Evolutionary conservation across 768 basidiomycete genomes (phyloP).

Genomic region (Psilocybe subaeruginosa): DNA sequence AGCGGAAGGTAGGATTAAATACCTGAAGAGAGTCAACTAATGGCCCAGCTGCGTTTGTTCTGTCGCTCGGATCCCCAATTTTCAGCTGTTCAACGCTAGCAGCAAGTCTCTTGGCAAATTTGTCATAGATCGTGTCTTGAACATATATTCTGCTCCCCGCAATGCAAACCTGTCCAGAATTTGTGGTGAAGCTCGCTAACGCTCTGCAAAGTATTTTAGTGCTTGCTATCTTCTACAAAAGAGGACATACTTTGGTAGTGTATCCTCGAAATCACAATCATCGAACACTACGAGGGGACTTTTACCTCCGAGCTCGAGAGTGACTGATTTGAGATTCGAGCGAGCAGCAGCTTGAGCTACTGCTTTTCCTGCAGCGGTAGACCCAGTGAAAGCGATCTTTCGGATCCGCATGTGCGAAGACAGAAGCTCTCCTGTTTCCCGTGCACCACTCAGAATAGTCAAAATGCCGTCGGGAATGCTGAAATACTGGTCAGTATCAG

Average conservation of each 20-base stretch:
- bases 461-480: neutral
- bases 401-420: slow-evolving; percentile 61
- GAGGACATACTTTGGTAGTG: slow-evolving; percentile 35
- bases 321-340: slow-evolving; percentile 74
- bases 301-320: slow-evolving; percentile 77
- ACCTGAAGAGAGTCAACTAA: slow-evolving; percentile 5
- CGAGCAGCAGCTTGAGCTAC: slow-evolving; percentile 70
- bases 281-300: slow-evolving; percentile 63
- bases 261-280: slow-evolving; percentile 61
- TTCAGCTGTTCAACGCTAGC: neutral
- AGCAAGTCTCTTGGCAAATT: neutral
- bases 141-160: slow-evolving; percentile 10
- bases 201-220: neutral
- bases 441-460: slow-evolving; percentile 15
- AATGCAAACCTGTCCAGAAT: slow-evolving; percentile 9
- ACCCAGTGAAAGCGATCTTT: slow-evolving; percentile 80
- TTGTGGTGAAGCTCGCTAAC: neutral
- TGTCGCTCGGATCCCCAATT: neutral
- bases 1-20: neutral
- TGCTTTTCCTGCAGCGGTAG: slow-evolving; percentile 66
- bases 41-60: neutral
- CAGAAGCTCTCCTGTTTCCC: slow-evolving; percentile 62
- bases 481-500: neutral
- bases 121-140: slow-evolving; percentile 11
- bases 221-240: neutral